These are phyloP conservation scores for Tephrocybe sp. DNA, from an alignment of 768 basidiomycete species.

Conservation along the genomic window DNA sequence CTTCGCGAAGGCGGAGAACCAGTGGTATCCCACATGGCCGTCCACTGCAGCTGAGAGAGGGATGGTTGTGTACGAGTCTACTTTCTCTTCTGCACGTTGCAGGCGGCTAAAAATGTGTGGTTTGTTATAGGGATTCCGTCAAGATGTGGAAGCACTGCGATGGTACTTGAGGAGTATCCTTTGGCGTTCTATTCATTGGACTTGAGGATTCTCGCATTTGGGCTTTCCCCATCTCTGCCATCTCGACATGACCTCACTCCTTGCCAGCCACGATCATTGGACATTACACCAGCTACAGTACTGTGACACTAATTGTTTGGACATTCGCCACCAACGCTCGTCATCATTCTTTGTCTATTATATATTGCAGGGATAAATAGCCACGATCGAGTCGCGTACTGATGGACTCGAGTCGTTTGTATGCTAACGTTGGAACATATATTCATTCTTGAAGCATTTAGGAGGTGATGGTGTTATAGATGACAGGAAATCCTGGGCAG, in stretches of 20 bases:
- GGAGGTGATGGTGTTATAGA: not conserved
- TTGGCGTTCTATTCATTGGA: not conserved
- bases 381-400: not conserved
- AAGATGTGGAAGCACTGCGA: slow-evolving; percentile 59
- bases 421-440: not conserved
- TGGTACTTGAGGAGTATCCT: slow-evolving; percentile 7
- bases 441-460: not conserved
- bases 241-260: not conserved
- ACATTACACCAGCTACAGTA: not conserved
- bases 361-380: not conserved
- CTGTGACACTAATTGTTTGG: not conserved
- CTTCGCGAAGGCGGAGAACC: slow-evolving; percentile 53
- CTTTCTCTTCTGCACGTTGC: slow-evolving; percentile 4
- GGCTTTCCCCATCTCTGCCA: not conserved
- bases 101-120: not conserved
- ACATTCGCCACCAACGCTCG: not conserved
- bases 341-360: not conserved
- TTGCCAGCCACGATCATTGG: not conserved
- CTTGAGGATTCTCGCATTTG: too few relatives aligned
- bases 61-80: slow-evolving; percentile 60
- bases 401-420: not conserved
- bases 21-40: slow-evolving; percentile 82
- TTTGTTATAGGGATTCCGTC: slow-evolving; percentile 44
- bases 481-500: too few relatives aligned
- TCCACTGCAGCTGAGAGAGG: slow-evolving; percentile 57